These are phyloP conservation scores for Meira miltonrushii DNA, from an alignment of 1,284 basidiomycete genomes.

Conservation along the genomic window DNA sequence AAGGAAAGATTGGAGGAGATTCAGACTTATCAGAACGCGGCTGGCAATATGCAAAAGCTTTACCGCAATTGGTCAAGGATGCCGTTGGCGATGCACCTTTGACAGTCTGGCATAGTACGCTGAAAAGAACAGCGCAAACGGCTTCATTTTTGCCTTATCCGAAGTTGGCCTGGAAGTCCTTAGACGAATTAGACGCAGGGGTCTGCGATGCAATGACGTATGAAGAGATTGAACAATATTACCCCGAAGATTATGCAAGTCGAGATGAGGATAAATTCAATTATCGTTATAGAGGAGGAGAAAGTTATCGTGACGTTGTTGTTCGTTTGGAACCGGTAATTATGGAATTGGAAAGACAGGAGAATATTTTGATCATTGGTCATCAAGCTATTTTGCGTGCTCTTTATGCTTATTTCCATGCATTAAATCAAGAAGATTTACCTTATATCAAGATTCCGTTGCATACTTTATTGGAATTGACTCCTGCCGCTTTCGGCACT, in stretches of 20 bases:
- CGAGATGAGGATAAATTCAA: conserved; percentile 99
- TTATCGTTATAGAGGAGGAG: conserved; percentile 86
- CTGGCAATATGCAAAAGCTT: conserved; percentile 73
- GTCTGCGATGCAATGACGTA: conserved; percentile 99
- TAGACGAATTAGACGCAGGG: conserved; percentile 96
- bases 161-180: conserved; percentile 95
- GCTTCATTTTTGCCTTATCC: conserved; percentile 74
- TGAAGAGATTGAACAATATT: conserved; percentile 87
- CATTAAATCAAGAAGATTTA: conserved; percentile 82
- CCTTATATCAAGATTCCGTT: conserved; percentile 85
- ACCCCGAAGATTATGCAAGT: conserved; percentile 98
- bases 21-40: conserved; percentile 79
- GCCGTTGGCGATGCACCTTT: conserved; percentile 83
- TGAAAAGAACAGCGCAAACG: conserved; percentile 87
- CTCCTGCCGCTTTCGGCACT: conserved; percentile 96
- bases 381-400: conserved; percentile 65
- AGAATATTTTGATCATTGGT: conserved; percentile 93
- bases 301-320: conserved; percentile 87
- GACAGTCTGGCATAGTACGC: conserved; percentile 96
- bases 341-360: conserved; percentile 96
- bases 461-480: conserved; percentile 59
- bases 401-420: conserved; percentile 85
- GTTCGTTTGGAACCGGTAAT: conserved; percentile 93
- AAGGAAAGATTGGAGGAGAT: conserved; percentile 96
- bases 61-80: conserved; percentile 81